These are phyloP conservation scores for Polyrhizophydium stewartii DNA, from an alignment of 371 early-diverging fungal species.

Conservation along the genomic window DNA sequence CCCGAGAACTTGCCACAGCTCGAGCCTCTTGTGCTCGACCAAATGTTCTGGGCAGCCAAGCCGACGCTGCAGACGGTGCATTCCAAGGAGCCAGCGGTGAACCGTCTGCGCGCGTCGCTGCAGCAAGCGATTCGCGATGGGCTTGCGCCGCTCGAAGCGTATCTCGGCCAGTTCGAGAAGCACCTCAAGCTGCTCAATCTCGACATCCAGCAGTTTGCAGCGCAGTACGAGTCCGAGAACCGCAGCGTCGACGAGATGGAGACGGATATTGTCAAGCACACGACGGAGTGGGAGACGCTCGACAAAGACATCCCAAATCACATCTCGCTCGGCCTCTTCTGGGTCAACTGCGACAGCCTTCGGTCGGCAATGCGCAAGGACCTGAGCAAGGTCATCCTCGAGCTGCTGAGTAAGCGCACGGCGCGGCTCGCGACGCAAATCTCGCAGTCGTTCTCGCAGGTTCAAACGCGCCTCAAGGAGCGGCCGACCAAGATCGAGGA, in stretches of 20 bases:
- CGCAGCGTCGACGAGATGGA: constrained; percentile 50
- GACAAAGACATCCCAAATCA: constrained; percentile 46
- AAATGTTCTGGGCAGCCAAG: constrained; percentile 54
- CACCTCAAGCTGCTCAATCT: constrained; percentile 41
- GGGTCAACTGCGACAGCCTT: constrained; percentile 49
- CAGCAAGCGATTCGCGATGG: constrained; percentile 25
- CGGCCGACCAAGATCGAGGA: constrained; percentile 54
- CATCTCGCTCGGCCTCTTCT: constrained; percentile 44
- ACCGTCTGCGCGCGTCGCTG: constrained; percentile 20
- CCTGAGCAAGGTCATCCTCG: constrained; percentile 42
- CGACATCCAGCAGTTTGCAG: constrained; percentile 36
- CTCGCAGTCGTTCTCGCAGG: constrained; percentile 30
- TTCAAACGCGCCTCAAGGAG: constrained; percentile 40
- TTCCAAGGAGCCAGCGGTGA: constrained; percentile 30
- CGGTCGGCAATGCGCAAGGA: constrained; percentile 48
- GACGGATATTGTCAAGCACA: constrained; percentile 34
- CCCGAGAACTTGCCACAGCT: constrained; percentile 49
- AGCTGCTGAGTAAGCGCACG: constrained; percentile 39
- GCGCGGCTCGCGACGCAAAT: constrained; percentile 37
- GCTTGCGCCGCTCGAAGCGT: constrained; percentile 29
- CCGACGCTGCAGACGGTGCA: constrained; percentile 42
- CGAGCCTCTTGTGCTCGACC: constrained; percentile 47
- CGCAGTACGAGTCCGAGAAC: constrained; percentile 43
- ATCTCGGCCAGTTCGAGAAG: constrained; percentile 34
- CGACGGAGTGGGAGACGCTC: constrained; percentile 43